phyloP scores from a whole-genome alignment of 2,329 filamentous ascomycete genomes.

The Penicillium sp. region DNA sequence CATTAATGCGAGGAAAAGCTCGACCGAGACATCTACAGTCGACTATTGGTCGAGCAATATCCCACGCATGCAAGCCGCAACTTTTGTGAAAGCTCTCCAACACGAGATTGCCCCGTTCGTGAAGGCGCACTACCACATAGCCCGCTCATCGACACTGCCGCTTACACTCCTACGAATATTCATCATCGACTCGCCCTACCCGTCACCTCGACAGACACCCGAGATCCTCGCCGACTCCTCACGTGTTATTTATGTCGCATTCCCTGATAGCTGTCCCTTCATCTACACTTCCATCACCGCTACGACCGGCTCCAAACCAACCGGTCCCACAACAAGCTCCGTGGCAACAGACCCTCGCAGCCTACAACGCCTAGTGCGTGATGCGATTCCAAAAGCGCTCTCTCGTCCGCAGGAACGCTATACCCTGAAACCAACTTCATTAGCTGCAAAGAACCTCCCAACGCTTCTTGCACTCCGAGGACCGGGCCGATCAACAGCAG shows the following conservation, averaged over 20 bases:
- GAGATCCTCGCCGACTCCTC: slow-evolving; percentile 54
- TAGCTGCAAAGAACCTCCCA: slow-evolving; percentile 66
- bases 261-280: slow-evolving; percentile 72
- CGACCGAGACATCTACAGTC: slow-evolving; percentile 13
- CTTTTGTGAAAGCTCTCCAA: slow-evolving; percentile 72
- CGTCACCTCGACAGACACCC: slow-evolving; percentile 43
- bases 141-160: slow-evolving; percentile 59
- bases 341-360: slow-evolving; percentile 53
- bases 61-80: slow-evolving; percentile 73
- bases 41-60: slow-evolving; percentile 39
- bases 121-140: slow-evolving; percentile 78
- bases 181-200: slow-evolving; percentile 75
- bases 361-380: slow-evolving; percentile 65
- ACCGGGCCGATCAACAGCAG: slow-evolving; percentile 62
- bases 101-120: slow-evolving; percentile 68
- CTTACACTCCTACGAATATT: slow-evolving; percentile 73
- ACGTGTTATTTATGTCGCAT: slow-evolving; percentile 71
- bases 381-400: slow-evolving; percentile 76
- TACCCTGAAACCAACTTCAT: slow-evolving; percentile 60
- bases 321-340: slow-evolving; percentile 25
- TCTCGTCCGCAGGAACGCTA: slow-evolving; percentile 70
- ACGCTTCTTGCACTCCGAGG: slow-evolving; percentile 67
- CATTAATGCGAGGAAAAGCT: slow-evolving; percentile 15
- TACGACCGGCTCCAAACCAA: slow-evolving; percentile 37
- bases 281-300: slow-evolving; percentile 59